phyloP scores from a whole-genome alignment of 176 grass and related monocot species.

The Cymbopogon citratus region DNA sequence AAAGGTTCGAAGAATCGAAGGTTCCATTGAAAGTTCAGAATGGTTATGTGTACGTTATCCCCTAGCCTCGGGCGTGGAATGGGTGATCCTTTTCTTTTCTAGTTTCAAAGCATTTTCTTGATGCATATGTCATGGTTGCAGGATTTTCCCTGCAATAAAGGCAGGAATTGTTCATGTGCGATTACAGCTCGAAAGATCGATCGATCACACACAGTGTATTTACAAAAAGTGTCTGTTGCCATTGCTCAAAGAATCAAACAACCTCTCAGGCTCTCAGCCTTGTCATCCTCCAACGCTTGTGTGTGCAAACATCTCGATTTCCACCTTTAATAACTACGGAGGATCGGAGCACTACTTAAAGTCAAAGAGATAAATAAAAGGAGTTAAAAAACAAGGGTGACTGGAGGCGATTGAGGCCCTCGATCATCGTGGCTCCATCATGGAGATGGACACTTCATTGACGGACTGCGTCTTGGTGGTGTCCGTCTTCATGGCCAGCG shows the following conservation, averaged over 20 bases:
- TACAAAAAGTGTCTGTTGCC: background rate
- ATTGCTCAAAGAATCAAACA: constrained; percentile 18
- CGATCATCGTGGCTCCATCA: constrained; percentile 63
- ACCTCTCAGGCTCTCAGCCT: background rate
- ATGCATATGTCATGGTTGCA: background rate
- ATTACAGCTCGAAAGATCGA: background rate
- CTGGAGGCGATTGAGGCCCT: too few relatives aligned
- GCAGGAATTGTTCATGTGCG: background rate
- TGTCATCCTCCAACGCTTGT: background rate
- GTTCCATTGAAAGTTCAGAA: background rate
- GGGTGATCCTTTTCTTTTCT: background rate
- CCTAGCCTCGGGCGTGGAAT: background rate
- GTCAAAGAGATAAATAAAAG: background rate
- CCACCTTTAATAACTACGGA: background rate
- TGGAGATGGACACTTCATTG: constrained; percentile 73
- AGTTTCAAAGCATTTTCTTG: background rate
- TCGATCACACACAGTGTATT: background rate
- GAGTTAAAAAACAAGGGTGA: too few relatives aligned
- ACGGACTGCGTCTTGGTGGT: constrained; percentile 55
- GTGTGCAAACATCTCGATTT: background rate
- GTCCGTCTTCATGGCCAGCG: constrained; percentile 36
- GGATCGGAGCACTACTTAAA: background rate
- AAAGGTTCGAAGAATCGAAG: background rate
- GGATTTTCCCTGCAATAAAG: background rate
- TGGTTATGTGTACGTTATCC: background rate